Evolutionary conservation across 2,329 filamentous ascomycete species (phyloP), one percentile per base, ranked within the genome.

Genomic region (Fusarium tuaranense): DNA sequence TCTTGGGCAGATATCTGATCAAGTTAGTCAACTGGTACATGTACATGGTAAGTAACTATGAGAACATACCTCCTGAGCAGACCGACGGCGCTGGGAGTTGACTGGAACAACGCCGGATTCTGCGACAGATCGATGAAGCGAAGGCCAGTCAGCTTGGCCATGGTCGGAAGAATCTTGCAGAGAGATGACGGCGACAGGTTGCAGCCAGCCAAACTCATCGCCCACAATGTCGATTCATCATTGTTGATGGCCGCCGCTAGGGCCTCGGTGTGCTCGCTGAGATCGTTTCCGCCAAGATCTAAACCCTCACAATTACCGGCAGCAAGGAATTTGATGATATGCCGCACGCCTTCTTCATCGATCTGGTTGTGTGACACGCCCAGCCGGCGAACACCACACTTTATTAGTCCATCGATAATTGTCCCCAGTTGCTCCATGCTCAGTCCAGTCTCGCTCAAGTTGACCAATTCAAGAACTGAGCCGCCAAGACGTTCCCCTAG

Each of bases 121-220:
- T 98, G 95, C 7, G 95, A 98, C 39, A 99, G 86, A 81, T 98
- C 97, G 69, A 99, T 91, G 80, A 98, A 98, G 22, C 94, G 92
- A 80, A 98, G 93, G 73, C 92, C 90, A 3, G 88, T 87, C 66
- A 98, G 85, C 74, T 88, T 90, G 30, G 89, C 87, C 64, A 98
- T 84, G 8, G 90, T 90, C 6, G 95, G 94, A 61, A 98, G 88
- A 14, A 98, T 86, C 64, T 91, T 90, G 82, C 90, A 93, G 25
- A 98, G 86, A 13, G 92, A 92, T 1, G 90, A 87, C 0, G 95
- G 92, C 6, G 89, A 91, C 65, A 99, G 86, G 67, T 94, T 94
- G 84, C 95, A 98, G 77, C 95, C 93, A 1, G 95, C 94, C 71
- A 99, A 84, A 81, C 95, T 96, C 62, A 99, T 85, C 1, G 95